phyloP scores from a whole-genome alignment of 2,329 filamentous ascomycete species.

The Alternaria angustiovoidea region DNA sequence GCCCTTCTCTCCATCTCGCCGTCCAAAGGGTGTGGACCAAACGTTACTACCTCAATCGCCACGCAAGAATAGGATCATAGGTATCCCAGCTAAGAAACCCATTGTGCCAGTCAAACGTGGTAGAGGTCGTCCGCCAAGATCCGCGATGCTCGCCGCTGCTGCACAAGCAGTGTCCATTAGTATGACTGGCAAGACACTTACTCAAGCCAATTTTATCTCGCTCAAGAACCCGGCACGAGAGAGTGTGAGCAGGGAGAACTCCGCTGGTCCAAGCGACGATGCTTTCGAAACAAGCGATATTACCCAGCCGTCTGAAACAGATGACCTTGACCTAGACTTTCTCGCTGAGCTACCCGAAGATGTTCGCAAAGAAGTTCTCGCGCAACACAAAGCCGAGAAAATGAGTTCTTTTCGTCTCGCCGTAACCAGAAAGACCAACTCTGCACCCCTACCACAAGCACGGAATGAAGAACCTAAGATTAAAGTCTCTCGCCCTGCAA shows the following conservation, averaged over 20 bases:
- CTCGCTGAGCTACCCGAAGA: constrained; percentile 85
- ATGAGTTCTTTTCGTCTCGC: constrained; percentile 38
- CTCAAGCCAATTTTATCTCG: constrained; percentile 77
- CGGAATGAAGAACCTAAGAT: constrained; percentile 20
- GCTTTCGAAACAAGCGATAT: constrained; percentile 32
- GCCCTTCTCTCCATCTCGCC: constrained; percentile 39
- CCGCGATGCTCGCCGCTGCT: constrained; percentile 55
- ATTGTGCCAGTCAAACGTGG: constrained; percentile 71
- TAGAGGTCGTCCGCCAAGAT: constrained; percentile 58
- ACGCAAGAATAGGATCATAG: constrained; percentile 63
- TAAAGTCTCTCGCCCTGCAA: constrained; percentile 60
- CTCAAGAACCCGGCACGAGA: constrained; percentile 39
- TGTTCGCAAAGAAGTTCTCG: constrained; percentile 70
- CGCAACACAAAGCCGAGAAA: constrained; percentile 66
- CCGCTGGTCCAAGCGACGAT: constrained; percentile 29
- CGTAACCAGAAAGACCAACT: constrained; percentile 37
- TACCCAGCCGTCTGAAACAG: constrained; percentile 4
- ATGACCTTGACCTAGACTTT: constrained; percentile 65
- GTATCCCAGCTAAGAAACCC: constrained; percentile 60
- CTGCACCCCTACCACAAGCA: constrained; percentile 28
- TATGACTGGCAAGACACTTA: constrained; percentile 55
- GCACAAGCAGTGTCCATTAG: constrained; percentile 57
- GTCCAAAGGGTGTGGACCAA: constrained; percentile 47
- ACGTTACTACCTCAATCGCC: constrained; percentile 51
- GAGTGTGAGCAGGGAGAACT: constrained; percentile 19